Evolutionary conservation across 805 yeast genomes (phyloP), one percentile per base, ranked within the genome.

Genomic region (Ogataea trehaloabstinens): DNA sequence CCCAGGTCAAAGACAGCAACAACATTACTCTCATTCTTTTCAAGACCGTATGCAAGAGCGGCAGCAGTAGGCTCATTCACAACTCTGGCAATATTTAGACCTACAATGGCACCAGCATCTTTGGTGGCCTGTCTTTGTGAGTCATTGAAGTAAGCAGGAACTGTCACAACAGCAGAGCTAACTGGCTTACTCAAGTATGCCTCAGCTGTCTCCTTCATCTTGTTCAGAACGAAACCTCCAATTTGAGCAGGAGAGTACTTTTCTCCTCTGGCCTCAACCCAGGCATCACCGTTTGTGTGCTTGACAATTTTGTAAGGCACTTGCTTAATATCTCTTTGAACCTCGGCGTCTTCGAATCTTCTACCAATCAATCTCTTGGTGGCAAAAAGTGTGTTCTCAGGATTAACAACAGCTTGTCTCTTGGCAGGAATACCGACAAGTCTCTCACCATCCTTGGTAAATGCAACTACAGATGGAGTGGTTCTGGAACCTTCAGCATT

Each of bases 181-280:
- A 82, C 91, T 31, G 82, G 60, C 77, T 87, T 88, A 69, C 95
- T 93, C 55, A 88, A 73, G 74, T 85, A 83, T 49, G 86, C 82
- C 70, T 88, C 96, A 51, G 97, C 96, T 52, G 96, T 90, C 75
- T 90, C 96, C 81, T 89, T 90, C 96, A 89, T 90, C 78, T 89
- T 90, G 80, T 86, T 87, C 61, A 89, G 78, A 50, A 89, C 73
- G 31, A 70, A 67, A 19, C 87, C 84, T 49, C 89, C 80, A 32
- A 84, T 78, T 51, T 83, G 87, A 27, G 85, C 71, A 4, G 91
- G 93, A 5, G 88, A 76, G 48, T 74, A 67, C 35, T 52, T 56
- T 40, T 63, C 60, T 22, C 73, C 74, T 31, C 68, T 66, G 18
- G 74, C 64, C 37, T 69, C 70, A 27, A 85, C 65, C 77, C 85